A percentile compares a stretch with the other conserved stretches of the same genome.
These are phyloP conservation scores for Ceratobasidium sp. DNA, from an alignment of 1,284 basidiomycete genomes.

Conservation along the genomic window DNA sequence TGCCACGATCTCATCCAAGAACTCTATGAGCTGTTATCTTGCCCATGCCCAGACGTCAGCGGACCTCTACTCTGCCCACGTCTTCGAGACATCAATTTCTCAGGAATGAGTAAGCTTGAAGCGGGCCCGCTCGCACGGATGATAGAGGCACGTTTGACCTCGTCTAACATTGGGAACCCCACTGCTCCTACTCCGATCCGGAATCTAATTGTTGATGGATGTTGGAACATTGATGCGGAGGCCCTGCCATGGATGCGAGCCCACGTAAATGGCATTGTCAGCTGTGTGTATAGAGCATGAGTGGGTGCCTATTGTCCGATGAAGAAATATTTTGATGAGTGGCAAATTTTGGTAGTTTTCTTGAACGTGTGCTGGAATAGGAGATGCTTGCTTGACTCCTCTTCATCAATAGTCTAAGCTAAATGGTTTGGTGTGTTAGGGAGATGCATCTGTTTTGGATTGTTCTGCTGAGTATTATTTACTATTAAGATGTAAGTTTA, in stretches of 20 bases:
- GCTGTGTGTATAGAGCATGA: conserved; percentile 14
- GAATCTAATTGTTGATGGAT: conserved; percentile 5
- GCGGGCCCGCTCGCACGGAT: conserved; percentile 3
- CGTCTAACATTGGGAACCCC: not conserved
- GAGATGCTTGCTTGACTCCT: too few relatives aligned
- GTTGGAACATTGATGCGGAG: not conserved
- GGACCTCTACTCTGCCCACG: not conserved
- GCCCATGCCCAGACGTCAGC: not conserved
- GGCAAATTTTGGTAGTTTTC: too few relatives aligned
- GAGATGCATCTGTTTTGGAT: too few relatives aligned
- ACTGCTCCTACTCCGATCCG: not conserved
- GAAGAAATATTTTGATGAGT: too few relatives aligned
- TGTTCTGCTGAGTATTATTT: too few relatives aligned
- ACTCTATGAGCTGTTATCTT: not conserved
- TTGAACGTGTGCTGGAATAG: too few relatives aligned
- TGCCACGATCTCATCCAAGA: not conserved
- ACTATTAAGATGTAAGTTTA: too few relatives aligned
- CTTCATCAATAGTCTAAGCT: too few relatives aligned
- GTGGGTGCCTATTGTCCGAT: too few relatives aligned
- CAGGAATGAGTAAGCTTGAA: not conserved
- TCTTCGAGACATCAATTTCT: conserved; percentile 14
- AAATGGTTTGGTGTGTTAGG: too few relatives aligned
- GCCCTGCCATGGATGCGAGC: conserved; percentile 22
- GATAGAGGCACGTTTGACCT: not conserved
- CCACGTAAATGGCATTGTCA: conserved; percentile 5